Base-by-base conservation (phyloP, 768 basidiomycete genomes). In the Dentipellis fragilis region DNA sequence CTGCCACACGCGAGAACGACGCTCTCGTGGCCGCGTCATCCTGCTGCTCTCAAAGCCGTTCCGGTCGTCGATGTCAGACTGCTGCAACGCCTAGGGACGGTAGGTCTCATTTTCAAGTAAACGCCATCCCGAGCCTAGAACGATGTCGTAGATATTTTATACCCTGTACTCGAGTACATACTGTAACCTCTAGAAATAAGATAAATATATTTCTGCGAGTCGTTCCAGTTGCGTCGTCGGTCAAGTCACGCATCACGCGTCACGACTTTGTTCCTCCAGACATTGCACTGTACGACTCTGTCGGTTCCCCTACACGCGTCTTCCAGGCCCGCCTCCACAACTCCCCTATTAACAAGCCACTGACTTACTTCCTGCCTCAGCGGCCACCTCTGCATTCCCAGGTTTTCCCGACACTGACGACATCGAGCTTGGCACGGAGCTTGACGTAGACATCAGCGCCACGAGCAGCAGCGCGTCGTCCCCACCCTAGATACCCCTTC, bases 71-170 rank as follows among this genome's bases (percentile, higher is more conserved):
- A 94, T 93, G 68, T 83, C 89, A 0, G 91, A 93, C 60, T 97
- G 93, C 75, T 92, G 90, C 74, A 97, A 97, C 77, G 81, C 81
- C 51, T 96, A 95, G n/a, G n/a, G n/a, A n/a, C n/a, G n/a, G n/a
- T n/a, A n/a, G n/a, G n/a, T n/a, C n/a, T n/a, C n/a, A n/a, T n/a
- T n/a, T n/a, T n/a, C n/a, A n/a, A n/a, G n/a, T n/a, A n/a, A n/a
- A n/a, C n/a, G n/a, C n/a, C n/a, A n/a, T n/a, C n/a, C n/a, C n/a
- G n/a, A n/a, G n/a, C n/a, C n/a, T n/a, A n/a, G n/a, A n/a, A n/a
- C n/a, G n/a, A n/a, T n/a, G n/a, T n/a, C n/a, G n/a, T n/a, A n/a
- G n/a, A n/a, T n/a, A n/a, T n/a, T n/a, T n/a, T n/a, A n/a, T n/a
- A n/a, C n/a, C n/a, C n/a, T n/a, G n/a, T n/a, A n/a, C n/a, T n/a